phyloP scores from a whole-genome alignment of 1,139 yeast species.

The Saccharomyces hybrid region DNA sequence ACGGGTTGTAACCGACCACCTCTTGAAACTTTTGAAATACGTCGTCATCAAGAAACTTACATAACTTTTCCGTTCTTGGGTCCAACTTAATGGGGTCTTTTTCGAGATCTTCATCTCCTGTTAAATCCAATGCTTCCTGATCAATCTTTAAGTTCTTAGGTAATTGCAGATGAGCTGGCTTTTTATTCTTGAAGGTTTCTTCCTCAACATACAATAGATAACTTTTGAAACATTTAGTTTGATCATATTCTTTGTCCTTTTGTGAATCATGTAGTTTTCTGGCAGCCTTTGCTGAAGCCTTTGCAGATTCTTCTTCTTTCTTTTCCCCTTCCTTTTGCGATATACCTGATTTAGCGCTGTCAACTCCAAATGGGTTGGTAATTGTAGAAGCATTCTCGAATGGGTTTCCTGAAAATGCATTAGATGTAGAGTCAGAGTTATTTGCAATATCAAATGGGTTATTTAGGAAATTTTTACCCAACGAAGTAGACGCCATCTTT shows the following conservation, averaged over 20 bases:
- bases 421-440: conserved; percentile 14
- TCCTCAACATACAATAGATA: conserved; percentile 60
- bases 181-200: conserved; percentile 44
- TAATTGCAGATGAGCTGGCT: conserved; percentile 43
- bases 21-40: conserved; percentile 72
- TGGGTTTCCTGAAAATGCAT: conserved; percentile 15
- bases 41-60: conserved; percentile 58
- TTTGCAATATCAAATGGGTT: conserved; percentile 36
- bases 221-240: conserved; percentile 44
- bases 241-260: conserved; percentile 22
- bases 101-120: conserved; percentile 28
- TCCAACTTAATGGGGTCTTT: conserved; percentile 30
- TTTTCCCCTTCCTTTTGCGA: conserved; percentile 7
- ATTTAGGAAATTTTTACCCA: conserved; percentile 38
- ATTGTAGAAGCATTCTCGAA: conserved; percentile 36
- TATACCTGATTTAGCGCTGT: conserved; percentile 6
- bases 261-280: conserved; percentile 22
- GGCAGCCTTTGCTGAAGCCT: conserved; percentile 18
- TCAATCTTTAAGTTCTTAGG: conserved; percentile 33
- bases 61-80: conserved; percentile 35
- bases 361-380: conserved; percentile 18
- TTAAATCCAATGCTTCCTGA: conserved; percentile 28
- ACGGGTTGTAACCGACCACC: conserved; percentile 69
- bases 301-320: conserved; percentile 16
- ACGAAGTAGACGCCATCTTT: conserved; percentile 36